Conservation (phyloP, 495 filamentous ascomycete species). For the Aspergillus carlsbadensis region DNA sequence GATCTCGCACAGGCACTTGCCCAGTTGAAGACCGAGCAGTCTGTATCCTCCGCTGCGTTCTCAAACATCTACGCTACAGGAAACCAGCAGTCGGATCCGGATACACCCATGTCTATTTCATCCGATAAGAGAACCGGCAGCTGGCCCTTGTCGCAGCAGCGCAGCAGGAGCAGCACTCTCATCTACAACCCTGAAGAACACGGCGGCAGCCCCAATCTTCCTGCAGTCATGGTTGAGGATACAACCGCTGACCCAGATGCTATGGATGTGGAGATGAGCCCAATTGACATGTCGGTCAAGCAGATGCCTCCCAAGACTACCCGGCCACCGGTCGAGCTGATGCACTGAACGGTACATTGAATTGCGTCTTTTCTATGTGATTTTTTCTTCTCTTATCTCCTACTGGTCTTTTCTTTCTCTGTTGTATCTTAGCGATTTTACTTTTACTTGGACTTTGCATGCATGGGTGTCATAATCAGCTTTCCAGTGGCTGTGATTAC, state of each 20-base stretch:
- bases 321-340: constrained; percentile 88
- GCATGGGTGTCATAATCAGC: not conserved
- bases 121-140: constrained; percentile 40
- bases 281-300: constrained; percentile 43
- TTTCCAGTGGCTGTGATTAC: not conserved
- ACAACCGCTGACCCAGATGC: constrained; percentile 60
- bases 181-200: constrained; percentile 77
- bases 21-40: constrained; percentile 53
- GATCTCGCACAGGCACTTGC: constrained; percentile 82
- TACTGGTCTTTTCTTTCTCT: constrained; percentile 13
- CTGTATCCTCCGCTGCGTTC: constrained; percentile 15
- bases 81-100: constrained; percentile 25
- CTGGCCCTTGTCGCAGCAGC: constrained; percentile 39
- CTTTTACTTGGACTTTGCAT: constrained; percentile 11
- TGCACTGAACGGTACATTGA: constrained; percentile 45
- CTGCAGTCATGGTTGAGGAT: constrained; percentile 90
- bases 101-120: constrained; percentile 36
- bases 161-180: constrained; percentile 63
- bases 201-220: constrained; percentile 72
- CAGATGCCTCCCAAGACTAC: constrained; percentile 72
- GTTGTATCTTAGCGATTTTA: constrained; percentile 17
- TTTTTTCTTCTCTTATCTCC: constrained; percentile 12
- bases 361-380: not conserved
- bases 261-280: constrained; percentile 41
- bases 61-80: not conserved